These are phyloP conservation scores for Raffaelea deltoideospora DNA, from an alignment of 2,329 filamentous ascomycete species.

Conservation along the genomic window DNA sequence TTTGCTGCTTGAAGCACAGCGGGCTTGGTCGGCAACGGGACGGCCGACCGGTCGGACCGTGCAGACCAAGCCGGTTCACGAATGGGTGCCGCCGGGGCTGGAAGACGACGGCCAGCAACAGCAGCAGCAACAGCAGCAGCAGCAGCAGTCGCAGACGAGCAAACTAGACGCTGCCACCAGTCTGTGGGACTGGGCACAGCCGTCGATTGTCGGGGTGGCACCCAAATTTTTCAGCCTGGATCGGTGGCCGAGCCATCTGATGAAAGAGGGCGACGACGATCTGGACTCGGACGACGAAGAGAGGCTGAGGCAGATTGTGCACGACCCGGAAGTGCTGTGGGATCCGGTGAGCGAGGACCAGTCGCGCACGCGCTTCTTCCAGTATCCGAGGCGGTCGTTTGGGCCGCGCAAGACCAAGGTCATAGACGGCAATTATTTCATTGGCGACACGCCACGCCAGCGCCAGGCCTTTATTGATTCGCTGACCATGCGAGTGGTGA, in stretches of 20 bases:
- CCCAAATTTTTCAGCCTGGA: constrained; percentile 27
- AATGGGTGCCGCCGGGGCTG: no score
- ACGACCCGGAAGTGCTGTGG: constrained; percentile 10
- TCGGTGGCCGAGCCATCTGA: constrained; percentile 30
- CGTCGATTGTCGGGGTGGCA: constrained; percentile 10
- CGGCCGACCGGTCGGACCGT: no score
- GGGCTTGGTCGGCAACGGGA: no score
- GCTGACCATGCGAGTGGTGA: constrained; percentile 10
- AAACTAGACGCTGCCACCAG: constrained; percentile 10
- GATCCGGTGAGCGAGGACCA: constrained; percentile 16
- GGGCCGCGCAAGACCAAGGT: constrained; percentile 11
- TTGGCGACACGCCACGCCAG: constrained; percentile 23
- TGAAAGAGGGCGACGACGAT: constrained; percentile 16
- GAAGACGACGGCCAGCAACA: background rate
- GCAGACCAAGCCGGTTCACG: no score
- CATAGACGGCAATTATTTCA: constrained; percentile 16
- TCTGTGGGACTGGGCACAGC: constrained; percentile 21
- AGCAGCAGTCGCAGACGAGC: constrained; percentile 14
- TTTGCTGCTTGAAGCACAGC: no score
- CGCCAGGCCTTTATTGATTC: constrained; percentile 12
- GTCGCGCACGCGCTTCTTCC: constrained; percentile 9
- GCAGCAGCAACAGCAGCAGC: background rate
- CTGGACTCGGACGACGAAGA: constrained; percentile 5
- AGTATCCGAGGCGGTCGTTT: constrained; percentile 12
- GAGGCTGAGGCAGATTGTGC: constrained; percentile 5